Conservation (phyloP, 768 basidiomycete genomes). For the Rickenella mellea region DNA sequence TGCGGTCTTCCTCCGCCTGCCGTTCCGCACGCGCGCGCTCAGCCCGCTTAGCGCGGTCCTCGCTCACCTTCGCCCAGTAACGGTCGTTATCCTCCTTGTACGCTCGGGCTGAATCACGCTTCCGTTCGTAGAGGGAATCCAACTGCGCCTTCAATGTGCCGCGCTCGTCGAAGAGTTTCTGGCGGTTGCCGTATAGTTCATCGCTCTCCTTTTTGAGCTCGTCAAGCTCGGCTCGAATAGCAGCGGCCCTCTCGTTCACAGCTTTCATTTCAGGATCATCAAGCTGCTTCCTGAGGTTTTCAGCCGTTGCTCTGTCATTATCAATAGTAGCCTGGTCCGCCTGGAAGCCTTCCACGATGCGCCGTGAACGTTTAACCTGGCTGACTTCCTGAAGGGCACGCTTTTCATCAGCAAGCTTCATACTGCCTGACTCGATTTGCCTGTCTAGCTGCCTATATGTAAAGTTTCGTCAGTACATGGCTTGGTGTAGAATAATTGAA, state of each 20-base stretch:
- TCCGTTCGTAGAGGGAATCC: conserved; percentile 61
- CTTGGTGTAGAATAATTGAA: not conserved
- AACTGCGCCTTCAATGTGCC: conserved; percentile 61
- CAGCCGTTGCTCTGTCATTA: conserved; percentile 60
- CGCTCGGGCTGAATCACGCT: conserved; percentile 59
- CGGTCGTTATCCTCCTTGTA: conserved; percentile 80
- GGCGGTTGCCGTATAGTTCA: conserved; percentile 70
- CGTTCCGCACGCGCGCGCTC: conserved; percentile 71
- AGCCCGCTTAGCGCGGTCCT: conserved; percentile 77
- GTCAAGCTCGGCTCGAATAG: conserved; percentile 78
- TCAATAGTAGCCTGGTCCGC: conserved; percentile 75
- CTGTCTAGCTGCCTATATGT: conserved; percentile 64
- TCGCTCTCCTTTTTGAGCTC: conserved; percentile 80
- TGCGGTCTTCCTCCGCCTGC: conserved; percentile 66
- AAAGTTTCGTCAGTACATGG: not conserved
- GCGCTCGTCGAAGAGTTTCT: conserved; percentile 82
- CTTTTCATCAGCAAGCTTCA: conserved; percentile 95
- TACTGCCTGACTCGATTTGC: conserved; percentile 82
- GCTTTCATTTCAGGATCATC: conserved; percentile 89
- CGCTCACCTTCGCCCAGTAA: conserved; percentile 76
- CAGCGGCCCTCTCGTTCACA: conserved; percentile 69
- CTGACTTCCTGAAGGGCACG: conserved; percentile 87
- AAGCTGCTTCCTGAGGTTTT: conserved; percentile 71
- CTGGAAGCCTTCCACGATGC: conserved; percentile 73
- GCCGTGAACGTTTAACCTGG: conserved; percentile 59